Base-by-base conservation (phyloP, 2,329 filamentous ascomycete genomes). In the Pestalotiopsis sp. region DNA sequence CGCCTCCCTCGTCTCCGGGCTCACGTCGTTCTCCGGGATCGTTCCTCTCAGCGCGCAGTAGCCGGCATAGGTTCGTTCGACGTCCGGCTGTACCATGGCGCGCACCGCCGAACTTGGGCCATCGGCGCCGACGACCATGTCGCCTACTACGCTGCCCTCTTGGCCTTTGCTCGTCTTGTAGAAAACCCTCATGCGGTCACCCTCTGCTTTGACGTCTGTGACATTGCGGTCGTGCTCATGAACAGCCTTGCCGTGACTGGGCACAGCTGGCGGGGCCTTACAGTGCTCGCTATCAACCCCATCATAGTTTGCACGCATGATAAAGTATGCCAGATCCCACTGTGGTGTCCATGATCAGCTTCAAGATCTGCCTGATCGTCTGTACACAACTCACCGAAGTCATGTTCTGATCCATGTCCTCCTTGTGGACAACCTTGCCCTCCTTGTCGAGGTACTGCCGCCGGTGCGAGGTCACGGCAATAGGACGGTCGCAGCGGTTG, bases 281-380 rank as follows among this genome's bases (percentile, higher is more conserved):
- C 72, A 80, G 67, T 81, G 80, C 0, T 73, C 25, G 63, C 75
- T 79, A 41, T 74, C 64, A 12, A 76, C 64, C 1, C 80, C 80
- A 68, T 85, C 83, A 64, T 82, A 83, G 66, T 83, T 81, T 68
- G 82, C 82, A 38, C 83, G 78, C 70, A 85, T 76, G 6, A 84
- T 69, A 65, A 82, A 76, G 70, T 85, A 85, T 9, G 82, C 75
- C 45, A 85, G 67, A 67, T 85, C 83, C 83, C 84, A 85, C 23
- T 72, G 20, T 4, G 12, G 2, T 17, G 5, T 36, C 13, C 13
- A 38, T 13, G 45, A n/a, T 66, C 25, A 66, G 49, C 27, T 14
- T n/a, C 14, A 36, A 36, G 31, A 36, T 36, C 6, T 23, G 6
- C 45, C 6, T n/a, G n/a, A 12, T 52, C 7, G 7, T 36, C 6